These are phyloP conservation scores for Begonia masoniana DNA, from an alignment of 306 rosid genomes.

Conservation along the genomic window DNA sequence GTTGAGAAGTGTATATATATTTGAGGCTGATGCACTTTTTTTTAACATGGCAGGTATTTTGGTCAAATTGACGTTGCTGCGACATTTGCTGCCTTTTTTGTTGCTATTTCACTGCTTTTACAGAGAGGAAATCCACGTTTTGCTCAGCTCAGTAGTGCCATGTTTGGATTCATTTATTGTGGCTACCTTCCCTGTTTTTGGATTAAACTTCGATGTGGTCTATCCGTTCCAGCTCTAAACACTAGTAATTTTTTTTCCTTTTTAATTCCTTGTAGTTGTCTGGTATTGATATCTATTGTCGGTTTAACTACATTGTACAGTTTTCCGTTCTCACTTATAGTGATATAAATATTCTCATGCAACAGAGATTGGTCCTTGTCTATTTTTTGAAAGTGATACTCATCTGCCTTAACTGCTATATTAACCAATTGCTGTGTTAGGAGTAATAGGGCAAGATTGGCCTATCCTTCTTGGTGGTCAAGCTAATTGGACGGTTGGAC, in stretches of 20 bases:
- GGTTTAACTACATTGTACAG: too few relatives aligned
- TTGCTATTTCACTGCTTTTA: slow-evolving; percentile 65
- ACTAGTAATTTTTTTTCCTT: slow-evolving; percentile 33
- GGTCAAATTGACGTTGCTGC: slow-evolving; percentile 92
- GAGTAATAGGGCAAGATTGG: slow-evolving; percentile 38
- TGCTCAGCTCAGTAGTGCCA: slow-evolving; percentile 85
- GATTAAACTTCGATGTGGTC: slow-evolving; percentile 97
- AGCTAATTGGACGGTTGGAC: slow-evolving; percentile 96
- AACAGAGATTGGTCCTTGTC: too few relatives aligned
- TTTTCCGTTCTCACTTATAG: too few relatives aligned
- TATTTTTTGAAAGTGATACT: too few relatives aligned
- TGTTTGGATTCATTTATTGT: slow-evolving; percentile 87
- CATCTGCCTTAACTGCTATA: too few relatives aligned
- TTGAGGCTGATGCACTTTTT: not conserved
- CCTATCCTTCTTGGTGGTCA: slow-evolving; percentile 42
- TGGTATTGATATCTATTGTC: too few relatives aligned
- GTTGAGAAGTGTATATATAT: too few relatives aligned
- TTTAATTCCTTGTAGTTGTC: too few relatives aligned
- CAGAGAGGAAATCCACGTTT: slow-evolving; percentile 94
- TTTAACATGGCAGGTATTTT: slow-evolving; percentile 45
- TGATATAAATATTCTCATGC: too few relatives aligned
- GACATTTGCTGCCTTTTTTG: slow-evolving; percentile 80
- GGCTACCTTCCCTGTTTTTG: slow-evolving; percentile 98
- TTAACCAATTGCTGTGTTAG: slow-evolving; percentile 6
- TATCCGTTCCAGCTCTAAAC: slow-evolving; percentile 84